Evolutionary conservation across 2,329 filamentous ascomycete species (phyloP), one percentile per base, ranked within the genome.

Genomic region (Iodosphaeria phyllophila): DNA sequence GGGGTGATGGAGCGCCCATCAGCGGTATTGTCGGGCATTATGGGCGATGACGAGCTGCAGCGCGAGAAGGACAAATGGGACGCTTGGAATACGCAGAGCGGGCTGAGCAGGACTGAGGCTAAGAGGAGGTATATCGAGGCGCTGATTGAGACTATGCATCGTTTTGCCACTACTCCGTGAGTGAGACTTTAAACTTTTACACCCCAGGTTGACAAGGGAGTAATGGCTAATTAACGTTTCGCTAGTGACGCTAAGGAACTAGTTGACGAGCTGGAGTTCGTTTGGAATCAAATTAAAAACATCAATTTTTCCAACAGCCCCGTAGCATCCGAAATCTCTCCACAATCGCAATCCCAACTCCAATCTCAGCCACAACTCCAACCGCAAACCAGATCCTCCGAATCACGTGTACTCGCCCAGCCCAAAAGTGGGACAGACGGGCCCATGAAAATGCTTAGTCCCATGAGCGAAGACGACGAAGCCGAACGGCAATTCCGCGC

Each of bases 271-370:
- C 67, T 98, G n/a, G 89, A 98, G 51, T 98, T 95, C 41, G 86
- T 98, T 19, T 98, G 89, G 89, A 83, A 93, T 38, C 89, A 95
- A 48, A 86, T 98, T 39, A 92, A 89, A 49, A 76, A 75, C 37
- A n/a, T n/a, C n/a, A n/a, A n/a, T n/a, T n/a, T n/a, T n/a, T n/a
- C n/a, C n/a, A 93, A 86, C 40, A 68, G 69, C 8, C 69, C 74
- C 4, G 68, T 65, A 11, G 71, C 74, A 18, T 54, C 71, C 19
- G 46, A 63, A 20, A 60, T 64, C 8, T 67, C 61, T 2, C 60
- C 63, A n/a, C 57, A 60, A 34, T 52, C 44, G 27, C 32, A 35
- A 35, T 32, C 45, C 37, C n/a, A n/a, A n/a, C n/a, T n/a, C n/a
- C n/a, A n/a, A n/a, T n/a, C n/a, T n/a, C n/a, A n/a, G n/a, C n/a